These are phyloP conservation scores for Purpureocillium lavendulum DNA, from an alignment of 2,329 filamentous ascomycete species.

Conservation along the genomic window DNA sequence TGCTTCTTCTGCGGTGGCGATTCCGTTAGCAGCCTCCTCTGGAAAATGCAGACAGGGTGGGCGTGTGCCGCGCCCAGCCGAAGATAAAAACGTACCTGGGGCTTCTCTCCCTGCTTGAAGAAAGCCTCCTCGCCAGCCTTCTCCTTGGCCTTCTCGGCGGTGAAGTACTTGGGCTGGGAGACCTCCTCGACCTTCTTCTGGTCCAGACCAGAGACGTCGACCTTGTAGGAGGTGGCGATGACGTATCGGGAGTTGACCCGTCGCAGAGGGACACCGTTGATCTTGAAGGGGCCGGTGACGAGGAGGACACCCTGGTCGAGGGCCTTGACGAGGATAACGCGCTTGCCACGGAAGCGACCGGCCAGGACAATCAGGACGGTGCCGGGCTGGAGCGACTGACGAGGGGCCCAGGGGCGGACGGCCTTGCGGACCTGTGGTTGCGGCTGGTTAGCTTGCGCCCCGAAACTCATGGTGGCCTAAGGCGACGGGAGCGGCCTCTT, in stretches of 20 bases:
- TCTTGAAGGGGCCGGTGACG: slow-evolving; percentile 99
- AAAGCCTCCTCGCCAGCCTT: slow-evolving; percentile 97
- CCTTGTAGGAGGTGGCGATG: slow-evolving; percentile 80
- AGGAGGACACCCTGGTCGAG: slow-evolving; percentile 97
- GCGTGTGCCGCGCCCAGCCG: too few species aligned
- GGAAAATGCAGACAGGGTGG: too few species aligned
- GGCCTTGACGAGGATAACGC: slow-evolving; percentile 96
- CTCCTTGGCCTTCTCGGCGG: slow-evolving; percentile 87
- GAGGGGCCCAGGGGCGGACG: slow-evolving; percentile 77
- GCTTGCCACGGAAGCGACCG: slow-evolving; percentile 99
- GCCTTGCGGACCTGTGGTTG: slow-evolving; percentile 80
- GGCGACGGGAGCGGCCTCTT: too few species aligned
- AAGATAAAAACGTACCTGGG: slow-evolving; percentile 66
- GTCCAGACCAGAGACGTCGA: slow-evolving; percentile 81
- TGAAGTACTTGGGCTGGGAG: slow-evolving; percentile 82
- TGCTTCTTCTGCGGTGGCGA: slow-evolving; percentile 76
- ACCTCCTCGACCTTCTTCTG: slow-evolving; percentile 79
- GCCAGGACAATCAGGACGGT: slow-evolving; percentile 98
- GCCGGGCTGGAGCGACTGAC: slow-evolving; percentile 84
- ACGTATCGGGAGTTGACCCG: slow-evolving; percentile 90
- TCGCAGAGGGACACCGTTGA: slow-evolving; percentile 97
- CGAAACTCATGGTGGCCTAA: too few species aligned
- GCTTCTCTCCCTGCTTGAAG: slow-evolving; percentile 99
- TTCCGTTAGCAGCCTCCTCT: slow-evolving; percentile 1
- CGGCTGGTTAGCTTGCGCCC: slow-evolving; percentile 18